Evolutionary conservation across 2,329 filamentous ascomycete genomes (phyloP).

Genomic region (Drechslerella dactyloides): DNA sequence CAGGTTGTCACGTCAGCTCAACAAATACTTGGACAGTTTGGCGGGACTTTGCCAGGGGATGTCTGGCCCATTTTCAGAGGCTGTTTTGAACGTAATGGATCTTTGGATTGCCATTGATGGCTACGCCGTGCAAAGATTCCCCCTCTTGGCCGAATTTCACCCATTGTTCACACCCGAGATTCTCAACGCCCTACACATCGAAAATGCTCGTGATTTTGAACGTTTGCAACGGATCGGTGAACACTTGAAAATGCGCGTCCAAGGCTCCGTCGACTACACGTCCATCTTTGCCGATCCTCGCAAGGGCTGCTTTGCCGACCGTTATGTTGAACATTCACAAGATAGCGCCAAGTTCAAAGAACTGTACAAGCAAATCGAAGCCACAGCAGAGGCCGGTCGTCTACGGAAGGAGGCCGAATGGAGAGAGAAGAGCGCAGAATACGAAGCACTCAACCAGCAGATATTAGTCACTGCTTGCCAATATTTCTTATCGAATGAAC

Average conservation of each 20-base stretch:
- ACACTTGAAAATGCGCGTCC: conserved; percentile 61
- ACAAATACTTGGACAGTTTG: conserved; percentile 57
- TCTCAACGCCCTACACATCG: conserved; percentile 66
- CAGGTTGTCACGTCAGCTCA: conserved; percentile 57
- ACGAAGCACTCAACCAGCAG: conserved; percentile 57
- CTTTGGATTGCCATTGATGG: conserved; percentile 67
- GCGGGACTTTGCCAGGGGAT: conserved; percentile 59
- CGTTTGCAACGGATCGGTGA: conserved; percentile 63
- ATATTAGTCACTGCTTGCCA: conserved; percentile 57
- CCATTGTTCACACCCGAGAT: conserved; percentile 63
- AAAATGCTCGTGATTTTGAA: conserved; percentile 61
- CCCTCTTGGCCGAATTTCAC: conserved; percentile 63
- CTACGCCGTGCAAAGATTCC: conserved; percentile 59
- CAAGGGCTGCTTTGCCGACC: conserved; percentile 60
- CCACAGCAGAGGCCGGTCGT: conserved; percentile 55
- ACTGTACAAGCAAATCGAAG: conserved; percentile 58
- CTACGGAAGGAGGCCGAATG: conserved; percentile 59
- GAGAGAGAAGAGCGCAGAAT: conserved; percentile 56
- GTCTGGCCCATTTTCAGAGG: conserved; percentile 63
- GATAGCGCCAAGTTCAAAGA: conserved; percentile 53
- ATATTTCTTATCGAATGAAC: conserved; percentile 53
- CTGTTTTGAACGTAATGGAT: conserved; percentile 65
- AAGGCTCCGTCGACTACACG: conserved; percentile 51
- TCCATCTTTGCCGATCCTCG: conserved; percentile 63
- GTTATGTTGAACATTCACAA: conserved; percentile 59